Conservation (phyloP, 139 green algal genomes). For the Chlamydomonas applanata region DNA sequence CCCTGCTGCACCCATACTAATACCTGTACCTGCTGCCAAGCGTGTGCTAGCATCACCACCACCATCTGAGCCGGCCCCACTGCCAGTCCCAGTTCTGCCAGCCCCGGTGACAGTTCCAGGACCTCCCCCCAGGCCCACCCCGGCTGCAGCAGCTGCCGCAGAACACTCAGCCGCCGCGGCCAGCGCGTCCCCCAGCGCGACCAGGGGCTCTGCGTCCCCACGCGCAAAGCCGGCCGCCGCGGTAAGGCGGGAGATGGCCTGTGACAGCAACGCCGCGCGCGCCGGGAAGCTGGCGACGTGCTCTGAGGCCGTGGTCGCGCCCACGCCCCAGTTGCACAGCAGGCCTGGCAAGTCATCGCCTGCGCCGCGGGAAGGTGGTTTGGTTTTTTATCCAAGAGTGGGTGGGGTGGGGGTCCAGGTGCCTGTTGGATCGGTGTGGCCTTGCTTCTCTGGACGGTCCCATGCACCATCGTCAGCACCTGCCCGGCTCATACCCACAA, state of each 20-base stretch:
- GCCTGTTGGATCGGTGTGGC: no score
- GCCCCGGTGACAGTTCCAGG: background rate
- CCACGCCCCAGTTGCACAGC: conserved; percentile 79
- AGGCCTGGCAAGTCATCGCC: conserved; percentile 63
- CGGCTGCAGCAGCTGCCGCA: background rate
- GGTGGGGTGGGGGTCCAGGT: no score
- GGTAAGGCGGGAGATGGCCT: conserved; percentile 50
- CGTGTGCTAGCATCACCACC: background rate
- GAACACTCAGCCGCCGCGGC: conserved; percentile 51
- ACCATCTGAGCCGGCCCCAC: background rate
- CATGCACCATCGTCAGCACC: no score
- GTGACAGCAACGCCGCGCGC: background rate
- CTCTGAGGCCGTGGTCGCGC: conserved; percentile 37
- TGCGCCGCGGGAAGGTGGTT: background rate
- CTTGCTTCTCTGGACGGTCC: no score
- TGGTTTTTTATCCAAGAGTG: no score
- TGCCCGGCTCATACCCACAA: no score
- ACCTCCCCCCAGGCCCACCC: conserved; percentile 2
- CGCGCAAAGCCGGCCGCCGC: conserved; percentile 48
- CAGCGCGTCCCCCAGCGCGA: conserved; percentile 65
- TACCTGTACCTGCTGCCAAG: background rate
- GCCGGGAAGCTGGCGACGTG: background rate
- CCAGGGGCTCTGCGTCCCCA: conserved; percentile 51
- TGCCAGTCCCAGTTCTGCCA: background rate
- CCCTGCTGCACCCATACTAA: background rate